Conservation (phyloP, 305 asterid species). For the Coffea humblotiana region DNA sequence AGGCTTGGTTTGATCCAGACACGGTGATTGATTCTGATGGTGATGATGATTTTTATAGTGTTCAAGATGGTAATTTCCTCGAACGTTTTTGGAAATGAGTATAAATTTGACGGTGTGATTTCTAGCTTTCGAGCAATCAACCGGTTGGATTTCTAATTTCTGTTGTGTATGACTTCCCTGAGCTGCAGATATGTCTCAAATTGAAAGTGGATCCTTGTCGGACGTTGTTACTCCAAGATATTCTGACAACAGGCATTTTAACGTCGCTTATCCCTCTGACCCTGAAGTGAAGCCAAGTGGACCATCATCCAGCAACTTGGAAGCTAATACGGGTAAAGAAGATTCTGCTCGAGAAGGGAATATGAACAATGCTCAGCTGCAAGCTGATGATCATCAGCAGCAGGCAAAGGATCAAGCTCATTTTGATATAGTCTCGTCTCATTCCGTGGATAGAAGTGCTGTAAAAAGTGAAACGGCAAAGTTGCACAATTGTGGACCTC, state of each 20-base stretch:
- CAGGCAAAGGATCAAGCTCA: slow-evolving; percentile 36
- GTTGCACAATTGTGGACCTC: slow-evolving; percentile 56
- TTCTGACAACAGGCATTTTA: slow-evolving; percentile 39
- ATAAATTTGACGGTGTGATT: not conserved
- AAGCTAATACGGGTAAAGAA: slow-evolving; percentile 15
- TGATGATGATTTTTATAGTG: slow-evolving; percentile 80
- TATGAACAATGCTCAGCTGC: slow-evolving; percentile 42
- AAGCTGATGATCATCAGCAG: slow-evolving; percentile 38
- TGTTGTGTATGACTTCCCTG: slow-evolving; percentile 11
- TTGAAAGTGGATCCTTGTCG: slow-evolving; percentile 52
- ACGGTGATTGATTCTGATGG: slow-evolving; percentile 64
- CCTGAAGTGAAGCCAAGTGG: slow-evolving; percentile 17
- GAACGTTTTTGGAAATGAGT: not conserved
- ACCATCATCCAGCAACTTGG: slow-evolving; percentile 17
- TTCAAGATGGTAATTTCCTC: slow-evolving; percentile 67
- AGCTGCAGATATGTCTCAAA: slow-evolving; percentile 72
- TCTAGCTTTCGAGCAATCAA: not conserved
- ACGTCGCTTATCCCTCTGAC: slow-evolving; percentile 16
- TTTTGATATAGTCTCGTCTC: slow-evolving; percentile 25
- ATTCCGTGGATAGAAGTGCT: slow-evolving; percentile 32
- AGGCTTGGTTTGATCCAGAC: slow-evolving; percentile 79
- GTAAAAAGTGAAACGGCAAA: slow-evolving; percentile 36
- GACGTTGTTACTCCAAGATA: slow-evolving; percentile 74
- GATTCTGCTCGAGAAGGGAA: slow-evolving; percentile 12
- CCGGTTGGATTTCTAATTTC: slow-evolving; percentile 6